Conservation (phyloP, 2,329 filamentous ascomycete species). For the Emergomyces pasteurianus region DNA sequence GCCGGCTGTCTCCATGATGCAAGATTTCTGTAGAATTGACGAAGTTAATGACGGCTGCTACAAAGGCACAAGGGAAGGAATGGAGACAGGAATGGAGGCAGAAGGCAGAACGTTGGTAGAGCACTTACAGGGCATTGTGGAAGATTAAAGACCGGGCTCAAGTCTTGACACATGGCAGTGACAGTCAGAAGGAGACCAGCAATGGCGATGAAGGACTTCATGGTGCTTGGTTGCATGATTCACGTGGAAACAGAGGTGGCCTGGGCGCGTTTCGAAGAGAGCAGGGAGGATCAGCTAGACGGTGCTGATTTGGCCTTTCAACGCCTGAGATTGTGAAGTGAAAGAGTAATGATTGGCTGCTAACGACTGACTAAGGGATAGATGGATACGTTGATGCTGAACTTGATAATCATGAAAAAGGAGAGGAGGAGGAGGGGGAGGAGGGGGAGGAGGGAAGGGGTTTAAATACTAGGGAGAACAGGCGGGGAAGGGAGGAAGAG, state of each 20-base stretch:
- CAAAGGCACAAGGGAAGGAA: neutral
- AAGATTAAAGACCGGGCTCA: neutral
- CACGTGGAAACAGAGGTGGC: neutral
- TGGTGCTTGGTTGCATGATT: neutral
- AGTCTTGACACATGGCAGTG: neutral
- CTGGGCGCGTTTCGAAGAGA: neutral
- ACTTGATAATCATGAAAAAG: neutral
- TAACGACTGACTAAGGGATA: neutral
- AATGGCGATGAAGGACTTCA: neutral
- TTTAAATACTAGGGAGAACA: neutral
- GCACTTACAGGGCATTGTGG: neutral
- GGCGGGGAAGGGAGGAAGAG: neutral
- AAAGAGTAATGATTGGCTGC: neutral
- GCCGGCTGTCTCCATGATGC: slow-evolving; percentile 3
- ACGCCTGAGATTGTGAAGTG: neutral
- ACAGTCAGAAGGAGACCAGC: neutral
- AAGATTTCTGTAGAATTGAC: slow-evolving; percentile 4
- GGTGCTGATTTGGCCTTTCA: neutral
- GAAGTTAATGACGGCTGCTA: neutral
- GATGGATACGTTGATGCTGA: neutral
- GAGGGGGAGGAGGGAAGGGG: neutral
- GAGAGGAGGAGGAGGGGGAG: neutral
- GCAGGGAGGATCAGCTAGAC: neutral
- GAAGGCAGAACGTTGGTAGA: too few species aligned
- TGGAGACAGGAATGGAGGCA: too few species aligned